Percentiles rank a stretch among this genome's conserved stretches.
phyloP scores from a whole-genome alignment of 306 rosid species.

The Cucumis cinereus region DNA sequence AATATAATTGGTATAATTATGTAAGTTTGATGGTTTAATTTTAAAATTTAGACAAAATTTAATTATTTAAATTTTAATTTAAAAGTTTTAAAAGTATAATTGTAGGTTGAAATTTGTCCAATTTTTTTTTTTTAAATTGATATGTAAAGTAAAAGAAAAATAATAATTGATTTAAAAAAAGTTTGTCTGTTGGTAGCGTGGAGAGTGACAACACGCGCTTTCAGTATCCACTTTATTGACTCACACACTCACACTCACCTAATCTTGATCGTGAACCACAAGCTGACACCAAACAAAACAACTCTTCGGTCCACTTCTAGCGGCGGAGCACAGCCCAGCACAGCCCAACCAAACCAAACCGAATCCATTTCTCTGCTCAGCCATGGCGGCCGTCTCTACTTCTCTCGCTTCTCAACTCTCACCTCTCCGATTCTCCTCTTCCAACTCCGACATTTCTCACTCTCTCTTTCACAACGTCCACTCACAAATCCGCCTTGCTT shows the following conservation, averaged over 20 bases:
- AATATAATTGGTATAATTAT: too few species aligned
- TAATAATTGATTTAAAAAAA: not conserved
- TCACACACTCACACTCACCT: not conserved
- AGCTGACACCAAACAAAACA: not conserved
- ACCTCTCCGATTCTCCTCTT: conserved; percentile 49
- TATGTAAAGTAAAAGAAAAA: too few species aligned
- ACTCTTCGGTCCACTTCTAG: not conserved
- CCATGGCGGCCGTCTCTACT: conserved; percentile 69
- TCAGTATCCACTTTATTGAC: not conserved
- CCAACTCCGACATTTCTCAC: conserved; percentile 33
- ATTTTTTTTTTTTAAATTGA: too few species aligned
- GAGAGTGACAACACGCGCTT: conserved; percentile 6
- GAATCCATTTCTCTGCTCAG: not conserved
- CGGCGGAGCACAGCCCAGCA: not conserved
- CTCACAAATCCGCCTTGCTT: conserved; percentile 50
- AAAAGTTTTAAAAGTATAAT: too few species aligned
- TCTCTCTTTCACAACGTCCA: conserved; percentile 32
- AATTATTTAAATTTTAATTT: too few species aligned
- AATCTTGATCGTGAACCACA: conserved; percentile 1
- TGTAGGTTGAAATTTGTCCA: too few species aligned
- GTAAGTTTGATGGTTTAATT: too few species aligned
- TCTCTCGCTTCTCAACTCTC: conserved; percentile 69
- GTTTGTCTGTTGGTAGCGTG: not conserved
- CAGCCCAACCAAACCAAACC: not conserved
- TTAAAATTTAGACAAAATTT: too few species aligned